phyloP scores from a whole-genome alignment of 306 rosid species.

The Trifolium fragiferum region DNA sequence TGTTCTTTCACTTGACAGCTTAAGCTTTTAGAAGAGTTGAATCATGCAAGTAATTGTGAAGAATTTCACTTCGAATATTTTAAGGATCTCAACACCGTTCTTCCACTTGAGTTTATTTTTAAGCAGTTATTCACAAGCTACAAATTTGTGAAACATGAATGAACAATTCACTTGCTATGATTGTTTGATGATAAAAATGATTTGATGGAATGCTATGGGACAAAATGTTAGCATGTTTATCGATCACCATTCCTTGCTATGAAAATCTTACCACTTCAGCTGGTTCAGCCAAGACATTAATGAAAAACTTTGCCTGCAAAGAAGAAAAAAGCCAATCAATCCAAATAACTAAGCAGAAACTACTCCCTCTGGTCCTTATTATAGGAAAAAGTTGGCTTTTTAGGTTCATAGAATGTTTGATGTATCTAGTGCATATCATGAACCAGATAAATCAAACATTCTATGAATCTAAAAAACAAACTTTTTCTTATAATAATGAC shows the following conservation, averaged over 20 bases:
- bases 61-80: neutral
- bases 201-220: constrained; percentile 6
- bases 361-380: no score
- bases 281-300: constrained; percentile 95
- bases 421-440: no score
- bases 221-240: constrained; percentile 26
- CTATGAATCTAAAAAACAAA: no score
- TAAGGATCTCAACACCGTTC: neutral
- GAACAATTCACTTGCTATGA: constrained; percentile 7
- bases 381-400: neutral
- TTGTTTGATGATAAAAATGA: neutral
- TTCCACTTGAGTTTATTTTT: constrained; percentile 29
- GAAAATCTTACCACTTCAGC: constrained; percentile 85
- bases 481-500: no score
- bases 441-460: no score
- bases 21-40: neutral
- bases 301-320: constrained; percentile 93
- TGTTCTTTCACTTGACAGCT: neutral
- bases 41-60: neutral
- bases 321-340: constrained; percentile 31
- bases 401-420: no score
- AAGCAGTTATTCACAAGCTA: constrained; percentile 4
- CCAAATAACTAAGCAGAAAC: constrained; percentile 12
- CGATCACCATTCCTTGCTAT: constrained; percentile 6
- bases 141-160: constrained; percentile 26